These are phyloP conservation scores for Aphanomyces astaci DNA, from an alignment of 352 stramenopile species.

Conservation along the genomic window DNA sequence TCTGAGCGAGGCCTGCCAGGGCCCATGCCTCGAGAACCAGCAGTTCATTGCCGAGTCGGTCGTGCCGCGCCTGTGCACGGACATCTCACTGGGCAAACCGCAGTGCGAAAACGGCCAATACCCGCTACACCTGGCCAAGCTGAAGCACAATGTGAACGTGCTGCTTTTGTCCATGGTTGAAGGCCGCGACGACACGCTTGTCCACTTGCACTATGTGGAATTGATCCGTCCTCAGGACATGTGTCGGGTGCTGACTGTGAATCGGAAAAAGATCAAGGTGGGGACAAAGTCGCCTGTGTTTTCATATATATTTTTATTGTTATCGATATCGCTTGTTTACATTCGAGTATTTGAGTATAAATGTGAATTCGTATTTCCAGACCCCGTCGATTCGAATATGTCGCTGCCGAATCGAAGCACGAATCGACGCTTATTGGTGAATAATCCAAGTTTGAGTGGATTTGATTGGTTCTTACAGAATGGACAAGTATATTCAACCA, in stretches of 20 bases:
- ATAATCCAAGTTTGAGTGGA: too few species aligned
- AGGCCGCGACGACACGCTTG: slow-evolving; percentile 6
- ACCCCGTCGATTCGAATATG: too few species aligned
- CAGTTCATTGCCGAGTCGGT: slow-evolving; percentile 9
- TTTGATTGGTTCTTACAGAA: too few species aligned
- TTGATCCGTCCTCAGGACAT: slow-evolving; percentile 2
- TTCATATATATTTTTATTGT: too few species aligned
- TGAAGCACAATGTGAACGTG: slow-evolving; percentile 2
- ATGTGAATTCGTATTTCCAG: too few species aligned
- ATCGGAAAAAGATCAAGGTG: slow-evolving; percentile 1
- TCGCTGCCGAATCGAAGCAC: too few species aligned
- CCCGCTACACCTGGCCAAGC: neutral
- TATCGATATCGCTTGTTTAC: too few species aligned
- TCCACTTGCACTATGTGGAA: slow-evolving; percentile 1
- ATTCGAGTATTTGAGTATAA: too few species aligned
- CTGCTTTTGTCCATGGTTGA: slow-evolving; percentile 12
- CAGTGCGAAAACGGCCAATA: neutral
- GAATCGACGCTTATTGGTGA: too few species aligned
- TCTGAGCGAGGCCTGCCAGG: slow-evolving; percentile 22
- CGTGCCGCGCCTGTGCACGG: slow-evolving; percentile 7
- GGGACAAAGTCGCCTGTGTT: too few species aligned
- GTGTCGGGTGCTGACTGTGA: neutral
- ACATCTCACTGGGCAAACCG: neutral
- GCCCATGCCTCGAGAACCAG: slow-evolving; percentile 20
- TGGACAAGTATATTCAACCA: too few species aligned